Conservation (phyloP, 257 asterid genomes). For the Solanum medicagineum region DNA sequence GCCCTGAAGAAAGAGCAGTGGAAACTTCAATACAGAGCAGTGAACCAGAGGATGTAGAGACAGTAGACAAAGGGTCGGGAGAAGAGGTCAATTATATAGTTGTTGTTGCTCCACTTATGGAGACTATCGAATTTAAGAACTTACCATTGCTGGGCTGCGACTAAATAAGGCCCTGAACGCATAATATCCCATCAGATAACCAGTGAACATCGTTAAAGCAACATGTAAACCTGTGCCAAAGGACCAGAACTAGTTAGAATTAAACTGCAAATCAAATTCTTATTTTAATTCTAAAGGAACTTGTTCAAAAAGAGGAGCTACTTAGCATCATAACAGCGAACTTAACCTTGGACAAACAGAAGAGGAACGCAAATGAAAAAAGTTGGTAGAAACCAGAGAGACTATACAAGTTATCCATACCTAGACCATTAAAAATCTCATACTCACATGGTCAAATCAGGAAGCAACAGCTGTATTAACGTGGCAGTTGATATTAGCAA, state of each 20-base stretch:
- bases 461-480: not conserved
- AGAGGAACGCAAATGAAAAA: not conserved
- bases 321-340: not conserved
- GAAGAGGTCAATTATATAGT: not conserved
- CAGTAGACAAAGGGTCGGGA: not conserved
- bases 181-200: constrained; percentile 76
- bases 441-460: not conserved
- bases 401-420: not conserved
- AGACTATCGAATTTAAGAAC: not conserved
- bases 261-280: not conserved
- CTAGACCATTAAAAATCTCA: not conserved
- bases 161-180: constrained; percentile 85
- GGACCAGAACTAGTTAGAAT: not conserved
- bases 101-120: not conserved
- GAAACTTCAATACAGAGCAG: not conserved
- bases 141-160: constrained; percentile 74
- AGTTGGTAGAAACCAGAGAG: not conserved
- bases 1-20: constrained; percentile 27
- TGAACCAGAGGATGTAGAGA: not conserved
- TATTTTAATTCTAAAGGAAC: not conserved
- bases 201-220: constrained; percentile 71
- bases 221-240: constrained; percentile 70
- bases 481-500: not conserved
- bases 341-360: not conserved
- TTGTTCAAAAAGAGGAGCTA: not conserved